A percentile compares a stretch with the other conserved stretches of the same genome.
Conservation (phyloP, 2,329 filamentous ascomycete genomes). For the Trichophyton benhamiae region DNA sequence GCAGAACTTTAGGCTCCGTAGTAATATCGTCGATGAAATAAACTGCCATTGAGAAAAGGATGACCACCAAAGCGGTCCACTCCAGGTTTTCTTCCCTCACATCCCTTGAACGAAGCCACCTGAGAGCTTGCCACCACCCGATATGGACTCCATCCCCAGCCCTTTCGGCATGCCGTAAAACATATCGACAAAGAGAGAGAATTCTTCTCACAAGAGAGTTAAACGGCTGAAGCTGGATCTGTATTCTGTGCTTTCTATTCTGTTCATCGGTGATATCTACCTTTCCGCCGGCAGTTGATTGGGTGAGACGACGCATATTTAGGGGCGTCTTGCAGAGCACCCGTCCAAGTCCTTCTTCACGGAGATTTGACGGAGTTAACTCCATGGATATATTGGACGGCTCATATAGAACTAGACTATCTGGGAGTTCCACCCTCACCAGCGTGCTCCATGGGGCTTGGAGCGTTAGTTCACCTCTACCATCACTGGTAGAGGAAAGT, state of each 20-base stretch:
- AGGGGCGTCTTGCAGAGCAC: slow-evolving; percentile 34
- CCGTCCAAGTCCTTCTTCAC: slow-evolving; percentile 40
- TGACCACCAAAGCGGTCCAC: slow-evolving; percentile 56
- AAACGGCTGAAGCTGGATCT: slow-evolving; percentile 54
- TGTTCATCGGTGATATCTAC: slow-evolving; percentile 56
- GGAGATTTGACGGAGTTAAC: slow-evolving; percentile 38
- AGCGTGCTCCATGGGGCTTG: slow-evolving; percentile 65
- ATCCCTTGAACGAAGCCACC: slow-evolving; percentile 49
- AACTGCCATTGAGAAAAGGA: slow-evolving; percentile 53
- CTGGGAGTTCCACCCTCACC: slow-evolving; percentile 53
- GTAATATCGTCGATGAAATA: slow-evolving; percentile 39
- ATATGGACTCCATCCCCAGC: slow-evolving; percentile 51
- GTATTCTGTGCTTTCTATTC: slow-evolving; percentile 51
- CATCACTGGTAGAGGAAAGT: slow-evolving; percentile 52
- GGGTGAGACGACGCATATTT: slow-evolving; percentile 41
- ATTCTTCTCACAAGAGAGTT: slow-evolving; percentile 50
- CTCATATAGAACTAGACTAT: slow-evolving; percentile 46
- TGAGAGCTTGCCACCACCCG: slow-evolving; percentile 61
- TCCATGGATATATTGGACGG: slow-evolving; percentile 47
- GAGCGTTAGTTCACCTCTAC: slow-evolving; percentile 54
- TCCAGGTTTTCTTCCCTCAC: slow-evolving; percentile 44
- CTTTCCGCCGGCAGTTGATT: slow-evolving; percentile 47
- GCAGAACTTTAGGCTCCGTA: slow-evolving; percentile 22
- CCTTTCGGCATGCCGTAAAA: slow-evolving; percentile 45
- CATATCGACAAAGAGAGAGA: slow-evolving; percentile 51